Evolutionary conservation across 164 flowering plant species (phyloP), one percentile per base, ranked within the genome.

Genomic region (Stephania japonica): DNA sequence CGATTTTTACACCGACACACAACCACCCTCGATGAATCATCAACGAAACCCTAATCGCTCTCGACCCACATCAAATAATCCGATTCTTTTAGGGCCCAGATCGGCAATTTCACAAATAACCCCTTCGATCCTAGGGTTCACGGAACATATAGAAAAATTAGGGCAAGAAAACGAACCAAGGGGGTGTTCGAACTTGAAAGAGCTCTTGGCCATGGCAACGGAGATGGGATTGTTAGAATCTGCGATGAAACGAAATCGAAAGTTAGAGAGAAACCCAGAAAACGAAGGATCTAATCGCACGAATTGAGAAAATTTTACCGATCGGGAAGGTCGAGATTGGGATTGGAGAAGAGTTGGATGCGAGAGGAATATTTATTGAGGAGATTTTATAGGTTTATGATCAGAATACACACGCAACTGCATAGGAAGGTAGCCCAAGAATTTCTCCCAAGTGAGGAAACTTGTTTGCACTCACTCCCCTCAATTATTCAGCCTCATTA

Each of bases 181-280:
- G n/a, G 93, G 85, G 68, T 86, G 89, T 43, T 87, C 88, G 76
- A 84, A 62, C 86, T 89, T 89, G 86, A 89, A 90, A 19, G 87
- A 84, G 71, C 85, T 86, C 72, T 85, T 90, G 23, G 88, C 88
- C 89, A 88, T 87, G 71, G 68, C 47, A 59, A 73, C 56, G 27
- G 61, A 73, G 42, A 65, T 72, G 75, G 49, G 23, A 11, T 65
- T 71, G 65, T 72, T 69, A 18, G 27, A 66, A 24, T 38, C 83
- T 83, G 85, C 72, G 49, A 78, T 72, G 24, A 67, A 71, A 43
- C 69, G 71, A 71, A 77, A 81, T 47, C 68, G 64, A 78, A 82
- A 80, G 72, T 47, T 47, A 47, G 12, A 47, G 16, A 11, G 16
- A 7, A 9, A 12, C 18, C 49, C 53, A 47, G 12, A 47, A 12